Evolutionary conservation across 2,329 filamentous ascomycete species (phyloP).

Genomic region (Apiospora hydei): DNA sequence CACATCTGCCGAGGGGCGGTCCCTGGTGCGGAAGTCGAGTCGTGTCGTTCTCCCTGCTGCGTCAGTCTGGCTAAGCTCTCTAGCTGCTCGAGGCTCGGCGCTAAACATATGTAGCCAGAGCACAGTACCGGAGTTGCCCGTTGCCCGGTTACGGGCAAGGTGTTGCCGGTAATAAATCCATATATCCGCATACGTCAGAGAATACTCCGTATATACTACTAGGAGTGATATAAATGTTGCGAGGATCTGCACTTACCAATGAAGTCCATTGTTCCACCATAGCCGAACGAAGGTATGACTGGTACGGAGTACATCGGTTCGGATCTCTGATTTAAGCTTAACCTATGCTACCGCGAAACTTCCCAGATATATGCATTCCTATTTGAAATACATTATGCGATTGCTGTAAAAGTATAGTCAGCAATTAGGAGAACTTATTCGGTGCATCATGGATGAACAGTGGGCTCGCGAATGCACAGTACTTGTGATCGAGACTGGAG

Average conservation of each 20-base stretch:
- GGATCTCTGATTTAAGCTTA: conserved; percentile 7
- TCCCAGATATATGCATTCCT: background rate
- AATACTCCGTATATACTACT: too few species aligned
- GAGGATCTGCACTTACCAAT: background rate
- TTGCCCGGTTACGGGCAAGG: background rate
- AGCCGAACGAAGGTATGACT: background rate
- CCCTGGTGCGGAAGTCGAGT: background rate
- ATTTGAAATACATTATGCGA: too few species aligned
- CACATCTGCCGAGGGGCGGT: conserved; percentile 6
- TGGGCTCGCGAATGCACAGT: background rate
- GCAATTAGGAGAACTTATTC: background rate
- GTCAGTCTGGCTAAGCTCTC: background rate
- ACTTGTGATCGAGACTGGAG: too few species aligned
- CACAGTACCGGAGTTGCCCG: background rate
- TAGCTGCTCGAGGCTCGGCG: background rate
- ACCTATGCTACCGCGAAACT: background rate
- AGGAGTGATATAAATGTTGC: background rate
- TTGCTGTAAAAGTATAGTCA: background rate
- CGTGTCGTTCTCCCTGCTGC: background rate
- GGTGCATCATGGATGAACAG: background rate
- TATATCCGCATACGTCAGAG: background rate
- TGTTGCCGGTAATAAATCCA: background rate
- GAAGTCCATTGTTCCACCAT: background rate
- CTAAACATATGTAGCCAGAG: background rate
- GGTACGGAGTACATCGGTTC: background rate